phyloP scores from a whole-genome alignment of 139 green algal genomes.

The Deuterostichococcus epilithicus region DNA sequence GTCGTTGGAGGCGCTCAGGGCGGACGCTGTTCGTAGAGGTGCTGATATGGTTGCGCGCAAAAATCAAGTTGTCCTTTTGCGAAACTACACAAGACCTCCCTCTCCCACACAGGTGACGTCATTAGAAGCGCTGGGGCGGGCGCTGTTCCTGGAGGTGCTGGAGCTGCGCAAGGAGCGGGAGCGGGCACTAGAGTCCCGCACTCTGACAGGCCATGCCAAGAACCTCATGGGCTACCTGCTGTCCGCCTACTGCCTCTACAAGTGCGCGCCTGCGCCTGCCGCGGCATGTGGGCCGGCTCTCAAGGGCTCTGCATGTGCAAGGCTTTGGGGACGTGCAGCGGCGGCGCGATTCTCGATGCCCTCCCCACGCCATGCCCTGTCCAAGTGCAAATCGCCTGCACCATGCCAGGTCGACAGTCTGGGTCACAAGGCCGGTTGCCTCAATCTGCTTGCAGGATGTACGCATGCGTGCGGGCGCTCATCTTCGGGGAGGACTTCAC shows the following conservation, averaged over 20 bases:
- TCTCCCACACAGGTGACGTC: conserved; percentile 20
- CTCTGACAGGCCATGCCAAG: conserved; percentile 63
- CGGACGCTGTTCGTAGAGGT: too few species aligned
- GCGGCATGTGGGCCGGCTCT: background rate
- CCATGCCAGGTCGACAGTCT: background rate
- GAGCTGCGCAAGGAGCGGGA: conserved; percentile 68
- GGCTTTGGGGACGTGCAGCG: too few species aligned
- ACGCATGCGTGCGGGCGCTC: conserved; percentile 57
- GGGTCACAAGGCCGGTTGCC: too few species aligned
- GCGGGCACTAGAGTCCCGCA: conserved; percentile 67
- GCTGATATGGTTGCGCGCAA: too few species aligned
- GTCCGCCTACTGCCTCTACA: conserved; percentile 71
- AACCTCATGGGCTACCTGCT: conserved; percentile 84
- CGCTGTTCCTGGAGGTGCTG: conserved; percentile 64
- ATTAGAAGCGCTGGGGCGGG: conserved; percentile 51
- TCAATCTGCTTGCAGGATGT: conserved; percentile 58
- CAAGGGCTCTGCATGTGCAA: conserved; percentile 32
- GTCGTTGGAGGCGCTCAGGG: too few species aligned
- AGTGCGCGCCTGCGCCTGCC: conserved; percentile 18
- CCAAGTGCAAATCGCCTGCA: conserved; percentile 12
- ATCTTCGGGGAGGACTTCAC: conserved; percentile 76
- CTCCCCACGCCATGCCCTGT: too few species aligned
- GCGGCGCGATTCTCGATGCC: too few species aligned
- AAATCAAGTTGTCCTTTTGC: background rate
- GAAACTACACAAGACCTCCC: background rate